Evolutionary conservation across 805 yeast genomes (phyloP), one percentile per base, ranked within the genome.

Genomic region (Hagleromyces aurorensis): DNA sequence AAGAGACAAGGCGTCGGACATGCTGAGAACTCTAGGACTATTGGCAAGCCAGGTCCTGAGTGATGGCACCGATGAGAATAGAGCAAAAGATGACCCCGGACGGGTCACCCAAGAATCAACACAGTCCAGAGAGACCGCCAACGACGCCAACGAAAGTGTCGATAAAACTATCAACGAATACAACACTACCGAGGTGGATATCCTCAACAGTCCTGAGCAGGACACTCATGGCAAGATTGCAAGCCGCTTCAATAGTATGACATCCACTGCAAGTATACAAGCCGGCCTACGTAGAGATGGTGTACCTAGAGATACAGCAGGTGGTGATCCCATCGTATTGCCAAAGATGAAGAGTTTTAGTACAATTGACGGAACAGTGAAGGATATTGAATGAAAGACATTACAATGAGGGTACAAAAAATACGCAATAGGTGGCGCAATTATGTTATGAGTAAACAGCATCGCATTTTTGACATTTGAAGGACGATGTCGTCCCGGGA

Each of bases 11-110:
- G 37, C 41, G 12, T 31, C 48, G 6, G 43, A 46, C 22, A 65
- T 66, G 58, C 38, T 72, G 26, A 67, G 65, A 24, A 69, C 77
- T 1, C 52, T 72, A 26, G 78, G 76, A 9, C 49, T 69, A 34
- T 52, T 72, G 31, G 78, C 78, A 3, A 62, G 71, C 23, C 77
- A 71, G 39, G 74, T 68, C 0, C 45, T 70, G 18, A 59, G 61
- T 24, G 67, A 62, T 32, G 62, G 59, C 33, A 33, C 30, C 17
- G 41, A 37, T 20, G 41, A 37, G 18, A 39, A 37, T 25, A 34
- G 40, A 7, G 41, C 34, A 15, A 40, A 37, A n/a, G n/a, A n/a
- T n/a, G n/a, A n/a, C n/a, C n/a, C n/a, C n/a, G n/a, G n/a, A n/a
- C n/a, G n/a, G n/a, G n/a, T n/a, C n/a, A n/a, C n/a, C n/a, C n/a